These are phyloP conservation scores for Gonapodya sp. DNA, from an alignment of 192 early-diverging fungal species.

Conservation along the genomic window DNA sequence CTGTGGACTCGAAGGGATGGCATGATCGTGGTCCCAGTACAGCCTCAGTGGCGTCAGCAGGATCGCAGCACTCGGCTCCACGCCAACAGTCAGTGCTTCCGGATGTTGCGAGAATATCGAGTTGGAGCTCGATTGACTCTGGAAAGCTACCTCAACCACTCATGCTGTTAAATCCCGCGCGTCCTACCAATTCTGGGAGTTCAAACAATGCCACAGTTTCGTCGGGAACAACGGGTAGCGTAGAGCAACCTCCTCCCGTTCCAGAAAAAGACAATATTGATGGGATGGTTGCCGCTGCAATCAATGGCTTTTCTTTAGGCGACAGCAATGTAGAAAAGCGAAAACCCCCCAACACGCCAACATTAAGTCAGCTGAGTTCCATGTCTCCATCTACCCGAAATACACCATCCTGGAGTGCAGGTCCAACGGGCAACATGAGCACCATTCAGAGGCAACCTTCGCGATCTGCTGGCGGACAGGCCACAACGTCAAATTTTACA, in stretches of 20 bases:
- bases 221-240: neutral
- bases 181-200: neutral
- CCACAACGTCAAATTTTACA: too few relatives aligned
- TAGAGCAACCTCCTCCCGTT: too few relatives aligned
- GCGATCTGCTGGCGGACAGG: too few relatives aligned
- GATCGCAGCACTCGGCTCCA: neutral
- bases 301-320: neutral
- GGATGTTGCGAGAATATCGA: too few relatives aligned
- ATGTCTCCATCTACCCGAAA: too few relatives aligned
- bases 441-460: too few relatives aligned
- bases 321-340: neutral
- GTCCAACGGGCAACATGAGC: too few relatives aligned
- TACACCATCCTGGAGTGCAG: too few relatives aligned
- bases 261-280: too few relatives aligned
- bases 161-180: neutral
- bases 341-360: neutral
- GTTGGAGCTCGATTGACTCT: too few relatives aligned
- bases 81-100: too few relatives aligned
- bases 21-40: neutral
- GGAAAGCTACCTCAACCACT: neutral
- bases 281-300: neutral
- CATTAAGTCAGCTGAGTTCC: neutral
- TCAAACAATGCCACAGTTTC: neutral
- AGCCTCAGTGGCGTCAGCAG: neutral
- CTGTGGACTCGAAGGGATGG: neutral